These are phyloP conservation scores for Phytopythium boreale DNA, from an alignment of 352 stramenopile genomes.

Conservation along the genomic window DNA sequence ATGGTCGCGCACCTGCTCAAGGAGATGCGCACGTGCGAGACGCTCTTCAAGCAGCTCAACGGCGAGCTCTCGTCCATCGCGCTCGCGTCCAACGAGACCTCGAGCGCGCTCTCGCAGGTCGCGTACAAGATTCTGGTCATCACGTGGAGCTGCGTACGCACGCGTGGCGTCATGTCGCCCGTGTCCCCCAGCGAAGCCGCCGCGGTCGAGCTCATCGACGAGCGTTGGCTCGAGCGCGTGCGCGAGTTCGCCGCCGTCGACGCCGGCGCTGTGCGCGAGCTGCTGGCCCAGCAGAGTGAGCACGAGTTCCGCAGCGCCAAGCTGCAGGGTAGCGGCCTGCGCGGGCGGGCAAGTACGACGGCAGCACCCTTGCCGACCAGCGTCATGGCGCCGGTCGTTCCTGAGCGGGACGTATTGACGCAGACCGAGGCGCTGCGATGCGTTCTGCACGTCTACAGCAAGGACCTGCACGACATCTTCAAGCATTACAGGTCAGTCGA, in stretches of 20 bases:
- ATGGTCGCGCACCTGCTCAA: constrained; percentile 76
- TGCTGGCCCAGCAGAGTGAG: constrained; percentile 52
- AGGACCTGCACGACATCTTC: constrained; percentile 81
- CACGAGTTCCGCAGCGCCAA: constrained; percentile 6
- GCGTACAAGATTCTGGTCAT: constrained; percentile 64
- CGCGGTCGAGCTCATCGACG: constrained; percentile 50
- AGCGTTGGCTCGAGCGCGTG: constrained; percentile 58
- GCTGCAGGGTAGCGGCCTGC: background rate
- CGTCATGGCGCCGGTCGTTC: constrained; percentile 33
- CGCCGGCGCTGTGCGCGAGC: constrained; percentile 42
- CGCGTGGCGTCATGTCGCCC: constrained; percentile 14
- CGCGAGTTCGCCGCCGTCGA: constrained; percentile 59
- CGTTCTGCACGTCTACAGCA: constrained; percentile 57
- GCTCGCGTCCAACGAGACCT: constrained; percentile 71
- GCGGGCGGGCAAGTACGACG: background rate
- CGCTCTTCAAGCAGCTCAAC: constrained; percentile 74
- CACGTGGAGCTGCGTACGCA: constrained; percentile 60
- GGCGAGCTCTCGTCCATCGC: constrained; percentile 54
- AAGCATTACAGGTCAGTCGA: constrained; percentile 66
- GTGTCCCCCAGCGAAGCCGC: constrained; percentile 20
- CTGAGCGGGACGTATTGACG: constrained; percentile 56
- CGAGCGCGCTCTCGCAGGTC: constrained; percentile 59
- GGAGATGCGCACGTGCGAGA: constrained; percentile 78
- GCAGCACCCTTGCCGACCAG: too few species aligned
- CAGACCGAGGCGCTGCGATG: constrained; percentile 48